Evolutionary conservation across 2,329 filamentous ascomycete genomes (phyloP), one percentile per base, ranked within the genome.

Genomic region (Albifimbria verrucaria): DNA sequence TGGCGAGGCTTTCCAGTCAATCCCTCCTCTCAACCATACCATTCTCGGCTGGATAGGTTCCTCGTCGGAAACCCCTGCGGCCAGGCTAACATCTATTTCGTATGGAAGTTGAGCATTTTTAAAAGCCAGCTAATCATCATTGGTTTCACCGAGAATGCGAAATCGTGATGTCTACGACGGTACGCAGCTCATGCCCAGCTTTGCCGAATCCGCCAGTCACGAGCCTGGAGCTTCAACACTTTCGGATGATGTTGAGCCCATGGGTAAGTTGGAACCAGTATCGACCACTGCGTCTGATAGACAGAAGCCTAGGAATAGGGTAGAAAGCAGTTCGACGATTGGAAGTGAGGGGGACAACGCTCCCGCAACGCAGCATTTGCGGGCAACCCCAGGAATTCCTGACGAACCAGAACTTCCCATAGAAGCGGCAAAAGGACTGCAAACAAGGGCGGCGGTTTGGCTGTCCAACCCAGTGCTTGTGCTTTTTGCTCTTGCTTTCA

Each of bases 381-480:
- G 5, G 5, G 32, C 4, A 15, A 5, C 5, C 5, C 18, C 32
- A 15, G 18, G 5, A 12, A 39, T 12, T 6, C 12, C 4, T 6
- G 18, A n/a, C 32, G 32, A 5, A 39, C 6, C 5, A 39, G 5
- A 39, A 6, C 5, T 17, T 5, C 32, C 32, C 32, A 7, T 39
- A 4, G 4, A 6, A 39, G 32, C 32, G 32, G 11, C 12, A 4
- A 15, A 12, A n/a, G 6, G 32, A 39, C 5, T 4, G 21, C 55
- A 49, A 47, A 60, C 61, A 51, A 62, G 61, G 62, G 57, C 57
- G 12, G 57, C 58, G 2, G 52, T 56, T 12, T 60, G 53, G 57
- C 41, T 64, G 18, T 57, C 55, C 15, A 61, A 57, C 41, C 53
- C 50, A 2, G 55, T 55, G 1, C 49, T 62, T 17, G 22, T 61